Base-by-base conservation (phyloP, 345 rosid species). In the Toxicodendron radicans region DNA sequence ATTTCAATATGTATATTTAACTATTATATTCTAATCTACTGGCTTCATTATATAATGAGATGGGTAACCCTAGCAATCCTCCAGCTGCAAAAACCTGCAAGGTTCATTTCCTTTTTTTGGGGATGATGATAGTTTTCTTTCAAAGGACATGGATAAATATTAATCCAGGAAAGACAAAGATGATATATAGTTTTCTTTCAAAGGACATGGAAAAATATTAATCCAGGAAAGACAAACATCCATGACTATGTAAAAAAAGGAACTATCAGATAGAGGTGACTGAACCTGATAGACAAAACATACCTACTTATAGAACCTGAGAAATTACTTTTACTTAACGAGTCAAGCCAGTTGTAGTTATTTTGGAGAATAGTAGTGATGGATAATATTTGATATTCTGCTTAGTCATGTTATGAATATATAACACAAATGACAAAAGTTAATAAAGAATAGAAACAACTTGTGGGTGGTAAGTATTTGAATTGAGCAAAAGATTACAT, bases 381-480 rank as follows among this genome's bases (percentile, higher is more conserved):
- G 27, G 71, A 5, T 68, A 52, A 52, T 30, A 52, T 52, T 68
- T 9, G 71, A 68, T 68, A 32, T 68, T 51, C 52, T 68, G 58
- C 23, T 49, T 24, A 27, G 16, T 16, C 59, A 7, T 10, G 35
- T 3, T 4, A 23, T 48, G 30, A 35, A 14, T 13, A 66, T 51
- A 13, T 16, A 7, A 10, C 43, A 27, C 18, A 59, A 59, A 27
- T 12, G 63, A 59, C 63, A 61, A 61, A 61, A 17, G n/a, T 13
- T 51, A 12, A 51, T 51, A 4, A 13, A 51, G 4, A 16, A 51
- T 16, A 14, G 8, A 30, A 60, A 58, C 64, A 59, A 38, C 41
- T 59, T 5, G 12, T 14, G 41, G 8, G 12, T 14, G 41, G 8
- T 32, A 3, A 13, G 17, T 43, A 64, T 45, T 64, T 64, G 51